Percentiles rank a stretch among this genome's conserved stretches.
Evolutionary conservation across 2,329 filamentous ascomycete species (phyloP).

Genomic region (Cordyceps tenuipes): DNA sequence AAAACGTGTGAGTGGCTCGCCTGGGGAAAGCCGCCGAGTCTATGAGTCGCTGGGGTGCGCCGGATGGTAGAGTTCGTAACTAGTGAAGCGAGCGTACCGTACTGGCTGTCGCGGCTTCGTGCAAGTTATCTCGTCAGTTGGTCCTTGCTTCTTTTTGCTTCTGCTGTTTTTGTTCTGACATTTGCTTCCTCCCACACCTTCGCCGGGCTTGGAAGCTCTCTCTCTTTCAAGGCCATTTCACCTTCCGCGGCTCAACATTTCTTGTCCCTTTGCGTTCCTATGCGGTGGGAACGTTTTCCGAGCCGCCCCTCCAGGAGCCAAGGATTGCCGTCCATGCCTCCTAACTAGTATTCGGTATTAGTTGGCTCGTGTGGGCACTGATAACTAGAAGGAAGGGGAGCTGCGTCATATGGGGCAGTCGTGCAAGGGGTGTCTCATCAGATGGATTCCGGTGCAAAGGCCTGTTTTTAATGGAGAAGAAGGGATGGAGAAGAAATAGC

Average conservation of each 20-base stretch:
- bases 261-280: constrained; percentile 10
- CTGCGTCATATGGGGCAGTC: constrained; percentile 22
- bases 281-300: constrained; percentile 8
- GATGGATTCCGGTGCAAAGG: constrained; percentile 22
- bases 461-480: constrained; percentile 10
- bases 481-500: constrained; percentile 12
- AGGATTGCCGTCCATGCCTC: constrained; percentile 16
- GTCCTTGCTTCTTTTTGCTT: neutral
- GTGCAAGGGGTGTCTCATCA: constrained; percentile 26
- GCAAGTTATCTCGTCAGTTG: neutral
- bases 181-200: neutral
- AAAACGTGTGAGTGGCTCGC: constrained; percentile 26
- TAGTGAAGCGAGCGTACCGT: neutral
- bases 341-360: neutral
- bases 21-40: constrained; percentile 13
- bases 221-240: neutral
- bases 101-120: too few species aligned
- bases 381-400: constrained; percentile 12
- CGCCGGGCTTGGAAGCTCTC: neutral
- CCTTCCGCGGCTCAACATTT: neutral
- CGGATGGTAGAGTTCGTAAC: neutral
- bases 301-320: constrained; percentile 4
- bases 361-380: constrained; percentile 19
- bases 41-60: constrained; percentile 11
- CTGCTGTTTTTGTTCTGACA: neutral